Conservation (phyloP, 257 asterid genomes). For the Gardenia jasminoides region DNA sequence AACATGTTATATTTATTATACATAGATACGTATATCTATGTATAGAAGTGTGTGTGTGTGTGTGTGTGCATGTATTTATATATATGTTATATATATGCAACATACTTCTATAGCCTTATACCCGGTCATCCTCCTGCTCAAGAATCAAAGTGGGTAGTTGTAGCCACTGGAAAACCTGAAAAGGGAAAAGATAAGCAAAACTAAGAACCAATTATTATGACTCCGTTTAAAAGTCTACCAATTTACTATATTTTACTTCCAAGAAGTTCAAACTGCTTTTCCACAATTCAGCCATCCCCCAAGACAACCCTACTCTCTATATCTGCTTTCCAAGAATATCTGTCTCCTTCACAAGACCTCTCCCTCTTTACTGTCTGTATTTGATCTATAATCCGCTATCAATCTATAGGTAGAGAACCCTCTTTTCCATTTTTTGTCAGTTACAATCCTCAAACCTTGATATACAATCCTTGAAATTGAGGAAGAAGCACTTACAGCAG, state of each 20-base stretch:
- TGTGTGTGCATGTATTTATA: no score
- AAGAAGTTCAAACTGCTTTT: not conserved
- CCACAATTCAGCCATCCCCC: not conserved
- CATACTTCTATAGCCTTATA: no score
- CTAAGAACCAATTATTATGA: not conserved
- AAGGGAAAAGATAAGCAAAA: not conserved
- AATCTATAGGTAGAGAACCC: not conserved
- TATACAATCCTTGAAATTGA: not conserved
- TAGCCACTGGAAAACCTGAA: not conserved
- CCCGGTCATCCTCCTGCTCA: not conserved
- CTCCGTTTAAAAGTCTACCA: not conserved
- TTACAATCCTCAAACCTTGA: not conserved
- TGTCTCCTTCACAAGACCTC: no score
- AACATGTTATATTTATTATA: no score
- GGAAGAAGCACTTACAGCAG: not conserved
- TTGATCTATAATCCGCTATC: not conserved
- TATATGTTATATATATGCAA: no score
- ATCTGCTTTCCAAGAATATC: not conserved
- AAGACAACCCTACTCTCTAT: not conserved
- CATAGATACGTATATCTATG: no score
- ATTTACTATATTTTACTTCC: slow-evolving; percentile 5
- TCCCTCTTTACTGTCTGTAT: not conserved
- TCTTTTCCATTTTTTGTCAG: not conserved
- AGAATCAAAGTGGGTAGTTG: slow-evolving; percentile 6
- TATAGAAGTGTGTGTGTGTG: no score